phyloP scores from a whole-genome alignment of 1,139 yeast genomes.

The Yamadazyma buinensis region DNA sequence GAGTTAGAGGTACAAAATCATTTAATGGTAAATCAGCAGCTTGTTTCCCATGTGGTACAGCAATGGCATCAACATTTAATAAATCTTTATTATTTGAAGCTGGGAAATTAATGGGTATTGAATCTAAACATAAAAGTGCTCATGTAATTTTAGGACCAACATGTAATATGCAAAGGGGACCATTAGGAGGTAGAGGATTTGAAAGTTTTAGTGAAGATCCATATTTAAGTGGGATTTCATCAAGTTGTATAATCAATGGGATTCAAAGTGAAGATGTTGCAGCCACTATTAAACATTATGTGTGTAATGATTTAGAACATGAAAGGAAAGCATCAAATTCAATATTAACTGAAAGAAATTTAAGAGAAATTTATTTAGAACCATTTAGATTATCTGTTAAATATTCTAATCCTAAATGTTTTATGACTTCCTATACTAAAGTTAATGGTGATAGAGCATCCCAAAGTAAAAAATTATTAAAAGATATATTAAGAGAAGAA shows the following conservation, averaged over 20 bases:
- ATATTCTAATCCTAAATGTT: conserved; percentile 29
- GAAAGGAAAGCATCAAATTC: conserved; percentile 49
- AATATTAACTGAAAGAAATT: conserved; percentile 51
- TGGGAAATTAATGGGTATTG: conserved; percentile 31
- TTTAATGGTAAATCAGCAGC: conserved; percentile 30
- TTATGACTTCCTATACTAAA: conserved; percentile 61
- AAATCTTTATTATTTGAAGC: conserved; percentile 23
- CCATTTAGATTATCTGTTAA: conserved; percentile 60
- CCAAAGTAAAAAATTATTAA: conserved; percentile 38
- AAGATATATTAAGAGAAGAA: conserved; percentile 34
- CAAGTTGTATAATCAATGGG: conserved; percentile 26
- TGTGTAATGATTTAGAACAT: conserved; percentile 59
- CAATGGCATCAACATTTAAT: conserved; percentile 42
- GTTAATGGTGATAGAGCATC: conserved; percentile 55
- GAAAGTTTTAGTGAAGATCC: conserved; percentile 36
- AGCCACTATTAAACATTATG: conserved; percentile 59
- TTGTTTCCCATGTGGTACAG: conserved; percentile 39
- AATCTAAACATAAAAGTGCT: conserved; percentile 30
- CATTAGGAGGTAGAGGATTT: conserved; percentile 35
- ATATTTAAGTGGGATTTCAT: conserved; percentile 27
- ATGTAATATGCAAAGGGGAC: conserved; percentile 30
- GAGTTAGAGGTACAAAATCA: conserved; percentile 30
- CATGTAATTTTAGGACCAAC: conserved; percentile 35
- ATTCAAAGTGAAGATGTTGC: conserved; percentile 36
- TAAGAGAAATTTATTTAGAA: conserved; percentile 57